phyloP scores from a whole-genome alignment of 2,329 filamentous ascomycete species.

The Pseudopithomyces maydicus region DNA sequence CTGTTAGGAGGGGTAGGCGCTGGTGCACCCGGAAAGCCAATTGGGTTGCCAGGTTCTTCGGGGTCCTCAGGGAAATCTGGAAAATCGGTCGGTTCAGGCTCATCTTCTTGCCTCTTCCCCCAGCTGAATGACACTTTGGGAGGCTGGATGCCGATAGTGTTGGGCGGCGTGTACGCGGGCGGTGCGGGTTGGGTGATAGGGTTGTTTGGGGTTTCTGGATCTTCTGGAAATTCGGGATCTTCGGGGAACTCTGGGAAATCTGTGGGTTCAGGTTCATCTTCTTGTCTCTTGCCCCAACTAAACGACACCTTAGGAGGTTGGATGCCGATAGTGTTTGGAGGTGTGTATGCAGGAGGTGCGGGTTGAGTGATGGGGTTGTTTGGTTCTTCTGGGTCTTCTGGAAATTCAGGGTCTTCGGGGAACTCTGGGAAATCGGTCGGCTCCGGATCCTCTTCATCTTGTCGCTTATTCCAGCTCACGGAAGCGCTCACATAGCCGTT shows the following conservation, averaged over 20 bases:
- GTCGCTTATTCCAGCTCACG: constrained; percentile 21
- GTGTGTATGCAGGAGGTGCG: neutral
- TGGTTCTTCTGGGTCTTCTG: constrained; percentile 20
- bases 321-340: constrained; percentile 9
- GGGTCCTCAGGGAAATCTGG: no score
- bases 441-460: constrained; percentile 3
- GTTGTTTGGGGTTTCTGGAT: constrained; percentile 1
- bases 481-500: constrained; percentile 8
- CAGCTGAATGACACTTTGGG: constrained; percentile 13
- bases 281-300: constrained; percentile 12
- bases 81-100: constrained; percentile 5
- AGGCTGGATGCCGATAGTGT: constrained; percentile 11
- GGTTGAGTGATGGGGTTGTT: neutral
- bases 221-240: constrained; percentile 1
- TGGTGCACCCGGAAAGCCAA: neutral
- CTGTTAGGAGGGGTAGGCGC: neutral
- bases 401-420: constrained; percentile 5
- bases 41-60: neutral
- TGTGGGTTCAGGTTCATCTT: constrained; percentile 3
- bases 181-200: neutral
- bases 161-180: neutral
- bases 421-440: constrained; percentile 3
- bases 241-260: constrained; percentile 3
- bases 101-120: constrained; percentile 10
- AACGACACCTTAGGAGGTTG: constrained; percentile 12